Conservation (phyloP, 192 early-diverging fungal species). For the Irineochytrium annulatum region DNA sequence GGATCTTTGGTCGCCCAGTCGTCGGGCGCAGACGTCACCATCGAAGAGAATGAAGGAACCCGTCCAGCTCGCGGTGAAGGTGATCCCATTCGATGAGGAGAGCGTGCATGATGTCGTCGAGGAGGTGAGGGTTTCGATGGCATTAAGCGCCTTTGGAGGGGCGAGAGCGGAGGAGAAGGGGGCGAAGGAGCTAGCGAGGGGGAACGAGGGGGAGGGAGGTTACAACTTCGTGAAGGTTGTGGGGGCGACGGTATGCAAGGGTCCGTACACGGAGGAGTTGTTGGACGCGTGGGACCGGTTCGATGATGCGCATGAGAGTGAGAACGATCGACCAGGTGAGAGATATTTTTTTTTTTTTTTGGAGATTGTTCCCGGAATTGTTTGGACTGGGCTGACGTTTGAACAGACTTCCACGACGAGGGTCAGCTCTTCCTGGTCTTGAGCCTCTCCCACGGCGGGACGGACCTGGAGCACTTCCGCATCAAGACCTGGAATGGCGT, state of each 20-base stretch:
- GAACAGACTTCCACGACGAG: constrained; percentile 53
- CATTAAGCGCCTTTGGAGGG: constrained; percentile 48
- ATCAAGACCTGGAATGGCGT: constrained; percentile 62
- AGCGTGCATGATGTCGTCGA: constrained; percentile 49
- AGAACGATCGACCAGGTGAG: constrained; percentile 66
- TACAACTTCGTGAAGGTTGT: constrained; percentile 25
- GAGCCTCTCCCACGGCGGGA: constrained; percentile 69
- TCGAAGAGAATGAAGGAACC: background rate
- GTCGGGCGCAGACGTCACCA: no score
- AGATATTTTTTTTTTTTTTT: background rate
- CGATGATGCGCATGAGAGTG: constrained; percentile 54
- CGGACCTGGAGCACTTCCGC: constrained; percentile 59
- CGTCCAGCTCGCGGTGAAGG: constrained; percentile 65
- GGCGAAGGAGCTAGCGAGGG: no score
- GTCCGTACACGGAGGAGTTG: constrained; percentile 60
- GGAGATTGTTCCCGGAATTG: background rate
- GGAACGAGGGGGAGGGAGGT: background rate
- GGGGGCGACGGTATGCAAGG: constrained; percentile 60
- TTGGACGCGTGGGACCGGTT: constrained; percentile 72
- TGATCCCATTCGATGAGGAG: constrained; percentile 71
- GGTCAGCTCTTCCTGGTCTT: constrained; percentile 73
- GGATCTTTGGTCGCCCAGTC: no score
- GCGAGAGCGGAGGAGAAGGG: constrained; percentile 24
- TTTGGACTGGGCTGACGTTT: background rate
- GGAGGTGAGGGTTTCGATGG: constrained; percentile 56